Base-by-base conservation (phyloP, 768 basidiomycete species). In the Suillus subalutaceus region DNA sequence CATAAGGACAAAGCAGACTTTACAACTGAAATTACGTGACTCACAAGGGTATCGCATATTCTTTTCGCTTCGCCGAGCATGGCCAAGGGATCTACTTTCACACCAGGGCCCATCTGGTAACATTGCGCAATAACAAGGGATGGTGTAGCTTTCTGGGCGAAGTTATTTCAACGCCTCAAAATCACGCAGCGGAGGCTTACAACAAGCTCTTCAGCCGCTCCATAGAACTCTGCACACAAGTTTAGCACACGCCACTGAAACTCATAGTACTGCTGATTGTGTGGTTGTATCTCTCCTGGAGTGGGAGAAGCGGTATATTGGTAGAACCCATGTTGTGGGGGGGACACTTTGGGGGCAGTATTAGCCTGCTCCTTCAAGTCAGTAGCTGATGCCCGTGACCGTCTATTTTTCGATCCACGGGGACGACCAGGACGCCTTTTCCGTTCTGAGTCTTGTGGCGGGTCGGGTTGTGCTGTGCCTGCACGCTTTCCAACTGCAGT, bases 181-280 rank as follows among this genome's bases (percentile, higher is more conserved):
- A 43, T 62, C 69, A 60, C 65, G 65, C 66, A 55, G 44, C 65
- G 35, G 56, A 59, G 48, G 37, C 90, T 76, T 76, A 93, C 92
- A 66, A 94, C 84, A 56, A 94, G 85, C 76, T 94, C 92, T 76
- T 93, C 92, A 20, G 92, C 92, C 7, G 92, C 92, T 35, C 87
- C 89, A 78, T 94, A 94, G 74, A 94, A 94, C 74, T 94, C 92
- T 1, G 90, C 88, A 75, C 92, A 94, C 48, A 94, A 79, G 72
- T 92, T 92, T 65, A 93, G 75, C 48, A 92, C 86, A 63, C 91
- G 87, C 92, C 92, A 93, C 74, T 93, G 92, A 72, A 93, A 93
- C 73, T 93, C 91, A 75, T 91, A 92, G 75, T 91, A 93, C 71
- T 88, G 87, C 68, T 91, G 89, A 73, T 91, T 91, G 68, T 89